phyloP scores from a whole-genome alignment of 371 early-diverging fungal genomes.

The Batkoa obscura region DNA sequence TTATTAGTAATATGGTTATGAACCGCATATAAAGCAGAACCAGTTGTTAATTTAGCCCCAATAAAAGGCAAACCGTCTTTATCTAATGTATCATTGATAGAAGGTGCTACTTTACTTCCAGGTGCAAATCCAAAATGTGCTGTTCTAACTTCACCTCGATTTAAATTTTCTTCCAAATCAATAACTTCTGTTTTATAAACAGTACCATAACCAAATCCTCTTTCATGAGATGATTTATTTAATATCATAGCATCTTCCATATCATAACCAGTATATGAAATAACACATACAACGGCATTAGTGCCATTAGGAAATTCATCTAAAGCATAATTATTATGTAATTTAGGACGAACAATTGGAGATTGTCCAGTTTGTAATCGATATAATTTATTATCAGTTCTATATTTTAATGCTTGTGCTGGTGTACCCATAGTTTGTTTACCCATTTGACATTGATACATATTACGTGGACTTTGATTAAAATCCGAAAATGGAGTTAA shows the following conservation, averaged over 20 bases:
- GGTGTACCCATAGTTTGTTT: constrained; percentile 99
- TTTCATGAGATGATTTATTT: constrained; percentile 88
- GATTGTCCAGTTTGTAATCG: constrained; percentile 89
- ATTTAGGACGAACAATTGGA: constrained; percentile 83
- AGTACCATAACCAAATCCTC: constrained; percentile 95
- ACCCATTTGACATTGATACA: constrained; percentile 99
- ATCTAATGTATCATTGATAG: constrained; percentile 37
- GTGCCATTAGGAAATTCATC: constrained; percentile 95
- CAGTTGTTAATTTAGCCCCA: constrained; percentile 51
- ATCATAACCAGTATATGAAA: constrained; percentile 97
- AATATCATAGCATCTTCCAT: constrained; percentile 99
- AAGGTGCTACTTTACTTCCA: constrained; percentile 15
- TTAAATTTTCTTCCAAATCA: constrained; percentile 44
- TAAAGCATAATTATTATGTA: constrained; percentile 76
- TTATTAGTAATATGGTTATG: constrained; percentile 65
- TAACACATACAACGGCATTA: constrained; percentile 96
- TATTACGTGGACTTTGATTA: constrained; percentile 98
- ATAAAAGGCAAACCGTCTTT: constrained; percentile 78
- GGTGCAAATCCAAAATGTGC: constrained; percentile 61
- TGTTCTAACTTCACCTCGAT: constrained; percentile 44
- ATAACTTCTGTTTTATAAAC: constrained; percentile 92
- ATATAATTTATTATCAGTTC: constrained; percentile 97
- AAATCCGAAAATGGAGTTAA: constrained; percentile 98
- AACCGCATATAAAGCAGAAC: constrained; percentile 67
- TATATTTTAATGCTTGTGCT: constrained; percentile 63